Evolutionary conservation across 352 stramenopile genomes (phyloP).

Genomic region (Ochromonadaceae sp.): DNA sequence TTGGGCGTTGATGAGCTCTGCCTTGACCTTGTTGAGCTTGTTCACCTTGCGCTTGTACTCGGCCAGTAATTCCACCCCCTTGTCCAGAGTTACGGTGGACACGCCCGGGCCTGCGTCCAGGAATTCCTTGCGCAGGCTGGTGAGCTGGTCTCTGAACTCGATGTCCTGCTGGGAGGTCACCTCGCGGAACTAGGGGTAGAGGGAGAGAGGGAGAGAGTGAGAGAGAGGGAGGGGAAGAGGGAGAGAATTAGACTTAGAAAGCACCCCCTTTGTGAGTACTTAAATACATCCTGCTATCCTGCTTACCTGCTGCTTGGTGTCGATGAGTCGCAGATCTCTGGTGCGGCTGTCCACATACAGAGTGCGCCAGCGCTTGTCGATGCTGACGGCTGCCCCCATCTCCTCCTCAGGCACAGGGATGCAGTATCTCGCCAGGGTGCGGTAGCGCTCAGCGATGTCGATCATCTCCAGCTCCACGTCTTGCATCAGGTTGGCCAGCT

Average conservation of each 20-base stretch:
- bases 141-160: constrained; percentile 63
- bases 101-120: constrained; percentile 57
- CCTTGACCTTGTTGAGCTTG: constrained; percentile 47
- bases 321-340: constrained; percentile 71
- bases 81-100: constrained; percentile 59
- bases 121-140: constrained; percentile 64
- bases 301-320: constrained; percentile 82
- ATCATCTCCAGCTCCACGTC: constrained; percentile 80
- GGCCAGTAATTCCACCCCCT: constrained; percentile 59
- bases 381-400: constrained; percentile 44
- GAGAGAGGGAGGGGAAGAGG: too few relatives aligned
- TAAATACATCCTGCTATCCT: too few relatives aligned
- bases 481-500: constrained; percentile 65
- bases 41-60: constrained; percentile 60
- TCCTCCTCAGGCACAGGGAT: constrained; percentile 58
- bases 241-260: too few relatives aligned
- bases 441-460: constrained; percentile 76
- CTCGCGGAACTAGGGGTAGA: constrained; percentile 77
- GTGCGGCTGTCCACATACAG: constrained; percentile 66
- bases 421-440: constrained; percentile 55
- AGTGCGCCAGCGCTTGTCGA: constrained; percentile 59
- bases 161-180: constrained; percentile 75
- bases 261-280: too few relatives aligned
- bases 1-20: constrained; percentile 80
- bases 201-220: too few relatives aligned